Base-by-base conservation (phyloP, 352 stramenopile genomes). In the Aphanomyces invadans region DNA sequence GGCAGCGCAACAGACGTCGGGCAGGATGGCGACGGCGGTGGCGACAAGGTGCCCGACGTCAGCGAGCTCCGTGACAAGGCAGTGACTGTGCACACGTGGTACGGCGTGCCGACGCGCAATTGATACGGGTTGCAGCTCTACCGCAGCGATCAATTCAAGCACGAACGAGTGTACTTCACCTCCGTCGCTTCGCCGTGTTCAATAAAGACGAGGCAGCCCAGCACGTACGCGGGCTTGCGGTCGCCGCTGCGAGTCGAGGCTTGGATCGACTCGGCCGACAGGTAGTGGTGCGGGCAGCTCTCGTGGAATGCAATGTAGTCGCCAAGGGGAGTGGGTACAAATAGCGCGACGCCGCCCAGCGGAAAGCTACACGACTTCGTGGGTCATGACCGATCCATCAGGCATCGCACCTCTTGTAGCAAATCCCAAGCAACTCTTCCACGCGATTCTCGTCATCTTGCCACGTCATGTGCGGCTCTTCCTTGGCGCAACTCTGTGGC, bases 221-320 rank as follows among this genome's bases (percentile, higher is more conserved):
- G 76, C 38, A 92, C 79, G 48, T 88, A 92, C 3, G 78, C 74
- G 33, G 83, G 83, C 46, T 90, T 89, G 19, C 71, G 65, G 29
- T 77, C 79, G 65, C 65, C 54, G 25, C 86, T 77, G 64, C 76
- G 76, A 65, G 88, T 92, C 31, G 78, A 86, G 38, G 79, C 83
- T 49, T 81, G 81, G 39, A 92, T 86, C 28, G 80, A 89, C 70
- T 92, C 83, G 46, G 83, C 74, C 19, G 83, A 92, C 60, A 92
- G 65, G 62, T 92, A 92, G 38, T 88, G 87, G 66, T 92, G 83
- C 12, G 83, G 83, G 36, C 81, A 89, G 38, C 79, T 80, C 79
- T 92, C 83, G 62, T 92, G 83, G 56, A 92, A 92, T n/a, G 83
- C 83, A 73, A 92, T 90, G 65, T 87, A 92, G 68, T 92, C 81